These are phyloP conservation scores for Phragmites australis DNA, from an alignment of 176 grass and related monocot genomes.

Conservation along the genomic window DNA sequence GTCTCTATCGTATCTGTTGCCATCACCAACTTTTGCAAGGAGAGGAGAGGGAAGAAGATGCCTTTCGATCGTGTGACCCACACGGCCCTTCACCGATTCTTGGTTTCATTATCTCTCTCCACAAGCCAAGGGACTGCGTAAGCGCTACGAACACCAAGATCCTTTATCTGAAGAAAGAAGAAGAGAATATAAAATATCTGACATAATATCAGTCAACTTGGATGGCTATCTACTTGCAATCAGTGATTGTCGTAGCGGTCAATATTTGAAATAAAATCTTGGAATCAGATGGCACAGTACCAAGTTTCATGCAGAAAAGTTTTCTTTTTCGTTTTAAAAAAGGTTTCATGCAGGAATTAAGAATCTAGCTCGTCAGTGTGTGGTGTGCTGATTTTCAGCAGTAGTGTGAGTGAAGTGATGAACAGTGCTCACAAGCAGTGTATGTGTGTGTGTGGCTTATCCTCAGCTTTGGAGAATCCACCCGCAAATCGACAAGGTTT, in stretches of 20 bases:
- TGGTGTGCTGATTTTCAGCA: neutral
- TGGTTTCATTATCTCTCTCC: neutral
- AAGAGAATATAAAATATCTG: neutral
- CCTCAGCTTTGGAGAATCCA: neutral
- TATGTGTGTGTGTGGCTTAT: neutral
- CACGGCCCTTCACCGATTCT: neutral
- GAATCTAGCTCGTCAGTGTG: neutral
- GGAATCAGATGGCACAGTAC: no score
- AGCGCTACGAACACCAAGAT: slow-evolving; percentile 27
- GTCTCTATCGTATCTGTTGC: slow-evolving; percentile 29
- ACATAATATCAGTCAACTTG: neutral
- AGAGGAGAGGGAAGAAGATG: neutral
- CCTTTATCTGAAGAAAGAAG: neutral
- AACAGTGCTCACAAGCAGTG: neutral
- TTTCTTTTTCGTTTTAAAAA: no score
- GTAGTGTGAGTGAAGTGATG: neutral
- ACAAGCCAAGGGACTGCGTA: slow-evolving; percentile 11
- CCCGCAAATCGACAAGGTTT: neutral
- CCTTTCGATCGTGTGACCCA: slow-evolving; percentile 17
- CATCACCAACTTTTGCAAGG: slow-evolving; percentile 30
- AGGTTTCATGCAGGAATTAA: neutral
- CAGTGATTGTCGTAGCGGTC: neutral
- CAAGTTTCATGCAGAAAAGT: neutral
- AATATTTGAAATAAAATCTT: no score
- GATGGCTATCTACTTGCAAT: neutral